Conservation (phyloP, 1,284 basidiomycete genomes). For the Erythrobasidium hasegawianum region DNA sequence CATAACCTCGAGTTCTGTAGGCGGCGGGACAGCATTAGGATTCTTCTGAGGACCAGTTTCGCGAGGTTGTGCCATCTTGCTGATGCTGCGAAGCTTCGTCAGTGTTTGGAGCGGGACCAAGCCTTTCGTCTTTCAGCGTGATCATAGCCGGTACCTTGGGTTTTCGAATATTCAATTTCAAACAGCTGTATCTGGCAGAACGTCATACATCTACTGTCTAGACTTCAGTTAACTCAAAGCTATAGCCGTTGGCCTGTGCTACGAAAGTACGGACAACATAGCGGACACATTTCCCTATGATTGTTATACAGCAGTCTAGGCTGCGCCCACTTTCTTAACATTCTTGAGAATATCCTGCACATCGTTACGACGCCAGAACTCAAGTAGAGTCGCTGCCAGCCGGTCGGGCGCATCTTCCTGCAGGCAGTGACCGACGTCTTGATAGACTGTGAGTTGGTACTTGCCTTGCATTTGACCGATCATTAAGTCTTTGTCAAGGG, state of each 20-base stretch:
- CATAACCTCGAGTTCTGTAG: neutral
- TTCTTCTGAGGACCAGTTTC: slow-evolving; percentile 7
- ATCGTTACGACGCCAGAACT: slow-evolving; percentile 85
- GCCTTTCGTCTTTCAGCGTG: neutral
- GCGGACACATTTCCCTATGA: no score
- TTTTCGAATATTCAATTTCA: neutral
- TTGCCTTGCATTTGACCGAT: slow-evolving; percentile 97
- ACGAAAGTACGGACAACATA: no score
- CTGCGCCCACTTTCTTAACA: slow-evolving; percentile 78
- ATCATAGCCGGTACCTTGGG: neutral
- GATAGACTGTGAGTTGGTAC: slow-evolving; percentile 86
- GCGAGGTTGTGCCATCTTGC: slow-evolving; percentile 32
- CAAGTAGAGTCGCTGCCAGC: slow-evolving; percentile 40
- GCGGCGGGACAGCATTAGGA: neutral
- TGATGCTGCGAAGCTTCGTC: neutral
- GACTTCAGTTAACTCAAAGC: no score
- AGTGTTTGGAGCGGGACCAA: neutral
- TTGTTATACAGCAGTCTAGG: no score
- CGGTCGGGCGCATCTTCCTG: slow-evolving; percentile 65
- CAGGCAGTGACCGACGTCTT: slow-evolving; percentile 83
- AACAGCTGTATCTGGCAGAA: no score
- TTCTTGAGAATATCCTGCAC: slow-evolving; percentile 54
- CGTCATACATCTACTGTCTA: no score
- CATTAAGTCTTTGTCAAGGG: slow-evolving; percentile 89
- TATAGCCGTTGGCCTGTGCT: no score